These are phyloP conservation scores for Acanthamoeba sp. DNA, from an alignment of 208 protist species.

Conservation along the genomic window DNA sequence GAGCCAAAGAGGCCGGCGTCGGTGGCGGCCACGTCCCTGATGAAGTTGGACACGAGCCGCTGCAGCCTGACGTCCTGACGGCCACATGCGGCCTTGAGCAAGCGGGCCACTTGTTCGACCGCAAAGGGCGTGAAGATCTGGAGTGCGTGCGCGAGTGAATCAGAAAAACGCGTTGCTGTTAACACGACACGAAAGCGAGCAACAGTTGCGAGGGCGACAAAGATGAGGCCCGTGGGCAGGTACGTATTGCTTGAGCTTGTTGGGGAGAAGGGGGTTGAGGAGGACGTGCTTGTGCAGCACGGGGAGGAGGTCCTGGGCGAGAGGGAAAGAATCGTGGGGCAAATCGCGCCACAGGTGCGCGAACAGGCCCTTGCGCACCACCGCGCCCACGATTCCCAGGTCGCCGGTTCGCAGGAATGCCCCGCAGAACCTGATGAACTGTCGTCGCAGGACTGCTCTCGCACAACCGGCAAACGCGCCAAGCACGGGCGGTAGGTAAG, in stretches of 20 bases:
- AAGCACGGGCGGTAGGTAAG: too few relatives aligned
- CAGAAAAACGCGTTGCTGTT: too few relatives aligned
- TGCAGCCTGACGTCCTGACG: background rate
- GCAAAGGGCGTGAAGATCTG: background rate
- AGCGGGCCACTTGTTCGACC: background rate
- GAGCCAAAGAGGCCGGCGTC: background rate
- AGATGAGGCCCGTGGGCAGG: background rate
- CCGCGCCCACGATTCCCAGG: background rate
- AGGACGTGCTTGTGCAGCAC: background rate
- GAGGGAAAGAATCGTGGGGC: background rate
- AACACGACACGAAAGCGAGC: too few relatives aligned
- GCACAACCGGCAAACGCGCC: too few relatives aligned
- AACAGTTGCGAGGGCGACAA: too few relatives aligned
- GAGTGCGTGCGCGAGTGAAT: too few relatives aligned
- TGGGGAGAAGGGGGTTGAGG: background rate
- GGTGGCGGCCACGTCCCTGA: background rate
- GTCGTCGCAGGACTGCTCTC: conserved; percentile 2
- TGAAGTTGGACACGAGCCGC: background rate
- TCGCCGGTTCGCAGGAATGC: conserved; percentile 1
- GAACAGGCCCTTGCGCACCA: conserved; percentile 5
- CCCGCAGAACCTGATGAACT: conserved; percentile 16
- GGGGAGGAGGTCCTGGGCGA: background rate
- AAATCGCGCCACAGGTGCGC: background rate
- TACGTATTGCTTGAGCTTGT: conserved; percentile 38
- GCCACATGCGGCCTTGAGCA: background rate